A percentile compares a stretch with the other conserved stretches of the same genome.
Conservation (phyloP, 75 land plant species). For the Cupressus sempervirens region DNA sequence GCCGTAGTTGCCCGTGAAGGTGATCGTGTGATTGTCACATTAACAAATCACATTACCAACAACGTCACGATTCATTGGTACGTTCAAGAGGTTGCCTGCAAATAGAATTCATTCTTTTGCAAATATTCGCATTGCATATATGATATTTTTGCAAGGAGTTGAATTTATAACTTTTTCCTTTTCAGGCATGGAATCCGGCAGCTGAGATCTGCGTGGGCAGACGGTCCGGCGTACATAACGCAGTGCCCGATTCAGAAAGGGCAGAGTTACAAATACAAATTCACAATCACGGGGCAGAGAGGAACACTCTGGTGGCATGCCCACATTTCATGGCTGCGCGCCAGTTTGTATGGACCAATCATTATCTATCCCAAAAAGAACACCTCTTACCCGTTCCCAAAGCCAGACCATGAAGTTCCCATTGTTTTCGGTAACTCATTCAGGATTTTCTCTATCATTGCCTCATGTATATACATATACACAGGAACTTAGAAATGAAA, state of each 20-base stretch:
- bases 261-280: slow-evolving; percentile 50
- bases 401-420: slow-evolving; percentile 53
- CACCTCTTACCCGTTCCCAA: slow-evolving; percentile 46
- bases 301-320: slow-evolving; percentile 74
- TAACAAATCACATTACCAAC: slow-evolving; percentile 40
- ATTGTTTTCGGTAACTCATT: slow-evolving; percentile 47
- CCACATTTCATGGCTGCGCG: slow-evolving; percentile 62
- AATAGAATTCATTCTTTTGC: not conserved
- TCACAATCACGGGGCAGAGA: slow-evolving; percentile 50
- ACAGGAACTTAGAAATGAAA: not conserved
- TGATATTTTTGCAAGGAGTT: no score
- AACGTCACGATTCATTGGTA: slow-evolving; percentile 66
- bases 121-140: not conserved
- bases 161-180: no score
- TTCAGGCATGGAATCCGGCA: slow-evolving; percentile 68
- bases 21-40: slow-evolving; percentile 43
- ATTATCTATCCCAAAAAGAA: slow-evolving; percentile 40
- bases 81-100: not conserved
- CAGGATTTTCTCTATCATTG: no score
- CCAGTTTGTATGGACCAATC: slow-evolving; percentile 51
- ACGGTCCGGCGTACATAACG: slow-evolving; percentile 65
- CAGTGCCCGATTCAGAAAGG: slow-evolving; percentile 66
- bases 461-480: no score
- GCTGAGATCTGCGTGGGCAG: slow-evolving; percentile 52
- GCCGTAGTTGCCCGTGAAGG: slow-evolving; percentile 55